A percentile compares a stretch with the other conserved stretches of the same genome.
Conservation (phyloP, 768 basidiomycete genomes). For the Suillus paluster region DNA sequence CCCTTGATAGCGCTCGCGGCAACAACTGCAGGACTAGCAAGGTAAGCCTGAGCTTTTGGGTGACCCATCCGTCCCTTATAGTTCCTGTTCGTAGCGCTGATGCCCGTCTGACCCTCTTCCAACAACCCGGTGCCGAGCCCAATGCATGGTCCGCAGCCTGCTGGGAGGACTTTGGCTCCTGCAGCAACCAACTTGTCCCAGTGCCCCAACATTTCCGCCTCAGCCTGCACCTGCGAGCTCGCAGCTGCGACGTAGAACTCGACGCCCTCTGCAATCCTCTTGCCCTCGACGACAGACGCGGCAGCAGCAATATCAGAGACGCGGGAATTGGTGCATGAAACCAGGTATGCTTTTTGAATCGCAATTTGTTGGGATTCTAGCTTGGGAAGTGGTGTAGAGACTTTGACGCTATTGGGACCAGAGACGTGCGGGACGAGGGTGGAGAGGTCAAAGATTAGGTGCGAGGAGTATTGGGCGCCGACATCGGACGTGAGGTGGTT, state of each 20-base stretch:
- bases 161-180: conserved; percentile 91
- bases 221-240: conserved; percentile 88
- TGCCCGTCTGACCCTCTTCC: conserved; percentile 94
- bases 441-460: conserved; percentile 90
- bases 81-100: conserved; percentile 98
- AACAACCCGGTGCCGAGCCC: conserved; percentile 92
- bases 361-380: conserved; percentile 73
- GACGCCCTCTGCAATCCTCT: conserved; percentile 83
- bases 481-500: conserved; percentile 67
- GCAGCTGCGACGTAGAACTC: conserved; percentile 99
- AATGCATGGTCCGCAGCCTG: conserved; percentile 98
- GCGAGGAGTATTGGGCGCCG: conserved; percentile 81
- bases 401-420: conserved; percentile 96
- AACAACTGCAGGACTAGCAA: conserved; percentile 96
- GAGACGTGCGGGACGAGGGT: conserved; percentile 95
- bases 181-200: conserved; percentile 88
- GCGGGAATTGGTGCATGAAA: conserved; percentile 97
- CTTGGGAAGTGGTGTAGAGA: conserved; percentile 91
- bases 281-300: conserved; percentile 84
- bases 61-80: conserved; percentile 99
- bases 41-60: conserved; percentile 93
- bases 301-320: conserved; percentile 94
- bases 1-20: conserved; percentile 95
- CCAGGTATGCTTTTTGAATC: conserved; percentile 97
- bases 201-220: conserved; percentile 82